Base-by-base conservation (phyloP, 2,329 filamentous ascomycete species). In the Thielaviopsis musarum region DNA sequence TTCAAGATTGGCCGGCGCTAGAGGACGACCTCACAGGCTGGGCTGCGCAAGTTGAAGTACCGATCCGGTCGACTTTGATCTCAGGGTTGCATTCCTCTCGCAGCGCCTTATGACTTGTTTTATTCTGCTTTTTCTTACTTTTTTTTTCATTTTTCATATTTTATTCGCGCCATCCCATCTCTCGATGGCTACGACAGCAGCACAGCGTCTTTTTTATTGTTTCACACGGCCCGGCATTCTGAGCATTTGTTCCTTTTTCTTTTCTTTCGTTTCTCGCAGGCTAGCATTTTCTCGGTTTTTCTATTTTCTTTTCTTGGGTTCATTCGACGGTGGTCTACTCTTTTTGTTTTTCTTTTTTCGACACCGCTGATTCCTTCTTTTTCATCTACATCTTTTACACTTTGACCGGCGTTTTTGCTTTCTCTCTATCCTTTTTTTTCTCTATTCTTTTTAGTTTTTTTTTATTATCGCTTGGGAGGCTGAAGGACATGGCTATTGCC, bases 1-100 rank as follows among this genome's bases (percentile, higher is more conserved):
- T 67, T 74, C 61, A 73, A 72, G 67, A 64, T 73, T 60, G 71
- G 71, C 56, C 68, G 70, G 65, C 70, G 70, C 64, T 73, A 53
- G 26, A 28, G 19, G 19, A 54, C 52, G 24, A 54, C 52, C 52
- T 30, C 26, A 12, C 26, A 22, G 30, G 9, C 10, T 5, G 15
- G 38, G 12, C 17, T 45, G 38, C 13, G 17, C 38, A 17, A n/a
- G 13, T 10, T n/a, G 17, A 45, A 2, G 38, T 45, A 5, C 1
- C 38, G 34, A 30, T 28, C 19, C 15, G 55, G 30, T 21, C 17
- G 38, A 30, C 55, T 13, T 26, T 30, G 10, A 45, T 45, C 22
- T 56, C 19, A 17, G 30, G 24, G 55, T 45, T 30, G 24, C 13
- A 45, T 19, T 26, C 30, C 26, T 21, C 34, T 45, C n/a, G n/a